Percentiles rank a stretch among this genome's conserved stretches.
These are phyloP conservation scores for Elsinoe necatrix DNA, from an alignment of 2,329 filamentous ascomycete species.

Conservation along the genomic window DNA sequence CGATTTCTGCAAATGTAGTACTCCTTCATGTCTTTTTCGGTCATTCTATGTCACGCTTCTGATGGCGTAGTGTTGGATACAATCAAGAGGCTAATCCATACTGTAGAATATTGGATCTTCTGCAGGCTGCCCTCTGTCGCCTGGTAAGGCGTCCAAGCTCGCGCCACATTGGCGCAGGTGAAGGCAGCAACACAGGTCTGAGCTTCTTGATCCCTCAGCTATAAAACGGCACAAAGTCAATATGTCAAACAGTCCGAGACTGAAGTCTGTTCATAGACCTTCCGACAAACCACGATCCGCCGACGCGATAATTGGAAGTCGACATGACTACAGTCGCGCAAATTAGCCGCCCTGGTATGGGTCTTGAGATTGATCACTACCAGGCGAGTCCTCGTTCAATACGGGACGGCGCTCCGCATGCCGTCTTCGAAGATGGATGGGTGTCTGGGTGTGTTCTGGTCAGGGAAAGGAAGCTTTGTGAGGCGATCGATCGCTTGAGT, in stretches of 20 bases:
- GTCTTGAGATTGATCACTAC: conserved; percentile 1
- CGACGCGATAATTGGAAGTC: too few relatives aligned
- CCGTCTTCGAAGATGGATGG: neutral
- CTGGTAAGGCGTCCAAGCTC: neutral
- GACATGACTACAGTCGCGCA: neutral
- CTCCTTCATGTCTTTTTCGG: too few relatives aligned
- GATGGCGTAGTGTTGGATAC: too few relatives aligned
- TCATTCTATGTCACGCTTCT: too few relatives aligned
- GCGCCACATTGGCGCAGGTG: neutral
- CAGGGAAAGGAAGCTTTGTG: neutral
- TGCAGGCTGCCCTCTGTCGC: neutral
- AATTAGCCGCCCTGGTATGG: neutral
- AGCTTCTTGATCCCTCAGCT: neutral
- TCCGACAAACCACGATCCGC: too few relatives aligned
- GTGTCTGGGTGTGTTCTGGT: neutral
- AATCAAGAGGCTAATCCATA: too few relatives aligned
- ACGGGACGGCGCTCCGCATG: neutral
- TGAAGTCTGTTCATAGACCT: too few relatives aligned
- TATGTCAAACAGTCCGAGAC: too few relatives aligned
- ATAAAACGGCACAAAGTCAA: neutral
- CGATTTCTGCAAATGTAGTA: too few relatives aligned
- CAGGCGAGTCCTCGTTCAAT: neutral
- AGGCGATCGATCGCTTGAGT: conserved; percentile 12
- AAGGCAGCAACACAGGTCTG: conserved; percentile 1
- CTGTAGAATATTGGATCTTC: too few relatives aligned